Base-by-base conservation (phyloP, 2,329 filamentous ascomycete species). In the Aspergillus vadensis region DNA sequence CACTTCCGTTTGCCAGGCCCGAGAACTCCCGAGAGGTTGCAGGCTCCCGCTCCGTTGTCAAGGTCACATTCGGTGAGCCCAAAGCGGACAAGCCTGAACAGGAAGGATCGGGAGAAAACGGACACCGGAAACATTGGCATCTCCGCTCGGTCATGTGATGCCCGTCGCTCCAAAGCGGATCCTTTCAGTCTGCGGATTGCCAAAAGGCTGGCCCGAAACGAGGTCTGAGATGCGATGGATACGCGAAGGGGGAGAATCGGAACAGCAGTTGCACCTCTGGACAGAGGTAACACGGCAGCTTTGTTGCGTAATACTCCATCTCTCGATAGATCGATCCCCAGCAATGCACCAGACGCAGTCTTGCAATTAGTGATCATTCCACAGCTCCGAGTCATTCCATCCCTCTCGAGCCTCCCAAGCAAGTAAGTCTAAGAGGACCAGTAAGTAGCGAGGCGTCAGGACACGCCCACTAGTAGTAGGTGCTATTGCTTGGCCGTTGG, bases 131-230 rank as follows among this genome's bases (percentile, higher is more conserved):
- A 60, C 17, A 60, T 64, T 63, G 60, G 61, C 65, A 64, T 63
- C 59, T 68, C 66, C 65, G 66, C 66, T 53, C 51, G 53, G 67
- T 72, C 69, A 72, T 67, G 66, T 70, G 67, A 72, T 67, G 61
- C 17, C 56, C 54, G 52, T 62, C 21, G 25, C 56, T 43, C 41
- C 30, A 10, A 19, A 49, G n/a, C 44, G 44, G 44, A 49, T 49
- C 15, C 21, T 15, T 49, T 15, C 44, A 27, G 21, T 27, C 21
- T 47, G 43, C 19, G 21, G 23, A 52, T 19, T 44, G 36, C 14
- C 14, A 44, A 39, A 55, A 55, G 15, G 21, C 23, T 25, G 19
- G 39, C 30, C n/a, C 19, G 19, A 30, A 30, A 12, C 27, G 27
- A 43, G 21, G 43, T 27, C 27, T 30, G 43, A 27, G 27, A 30